Evolutionary conservation across 257 asterid genomes (phyloP).

Genomic region (Leptodermis oblonga): DNA sequence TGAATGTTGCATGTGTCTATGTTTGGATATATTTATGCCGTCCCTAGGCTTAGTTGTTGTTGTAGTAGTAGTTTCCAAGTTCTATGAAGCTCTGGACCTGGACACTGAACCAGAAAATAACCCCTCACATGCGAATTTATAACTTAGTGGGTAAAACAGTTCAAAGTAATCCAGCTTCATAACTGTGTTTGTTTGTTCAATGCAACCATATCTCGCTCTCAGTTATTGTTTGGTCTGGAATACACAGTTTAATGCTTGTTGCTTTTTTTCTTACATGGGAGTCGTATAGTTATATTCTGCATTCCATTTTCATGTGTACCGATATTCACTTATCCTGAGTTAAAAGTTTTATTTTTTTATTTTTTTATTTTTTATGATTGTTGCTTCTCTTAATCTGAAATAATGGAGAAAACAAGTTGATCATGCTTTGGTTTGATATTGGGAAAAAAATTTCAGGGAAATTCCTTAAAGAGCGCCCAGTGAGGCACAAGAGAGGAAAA

Average conservation of each 20-base stretch:
- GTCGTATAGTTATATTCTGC: too few relatives aligned
- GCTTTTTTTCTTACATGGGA: not conserved
- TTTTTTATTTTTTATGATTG: not conserved
- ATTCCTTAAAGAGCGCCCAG: conserved; percentile 25
- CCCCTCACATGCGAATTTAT: not conserved
- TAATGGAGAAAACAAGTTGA: not conserved
- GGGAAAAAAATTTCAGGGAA: conserved; percentile 38
- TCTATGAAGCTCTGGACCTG: too few relatives aligned
- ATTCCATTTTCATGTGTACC: not conserved
- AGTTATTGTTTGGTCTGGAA: not conserved
- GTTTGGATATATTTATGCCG: not conserved
- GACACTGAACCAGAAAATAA: not conserved
- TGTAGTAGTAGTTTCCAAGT: not conserved
- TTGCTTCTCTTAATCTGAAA: not conserved
- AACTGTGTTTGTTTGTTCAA: not conserved
- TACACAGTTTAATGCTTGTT: not conserved
- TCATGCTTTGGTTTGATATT: conserved; percentile 11
- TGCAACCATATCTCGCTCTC: not conserved
- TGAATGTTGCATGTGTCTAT: not conserved
- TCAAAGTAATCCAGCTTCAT: not conserved
- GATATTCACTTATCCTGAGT: not conserved
- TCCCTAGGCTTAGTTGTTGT: not conserved
- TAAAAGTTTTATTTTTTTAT: not conserved
- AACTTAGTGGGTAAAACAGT: not conserved
- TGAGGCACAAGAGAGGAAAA: conserved; percentile 80